Conservation (phyloP, 2,329 filamentous ascomycete species). For the Rasamsonia emersonii region DNA sequence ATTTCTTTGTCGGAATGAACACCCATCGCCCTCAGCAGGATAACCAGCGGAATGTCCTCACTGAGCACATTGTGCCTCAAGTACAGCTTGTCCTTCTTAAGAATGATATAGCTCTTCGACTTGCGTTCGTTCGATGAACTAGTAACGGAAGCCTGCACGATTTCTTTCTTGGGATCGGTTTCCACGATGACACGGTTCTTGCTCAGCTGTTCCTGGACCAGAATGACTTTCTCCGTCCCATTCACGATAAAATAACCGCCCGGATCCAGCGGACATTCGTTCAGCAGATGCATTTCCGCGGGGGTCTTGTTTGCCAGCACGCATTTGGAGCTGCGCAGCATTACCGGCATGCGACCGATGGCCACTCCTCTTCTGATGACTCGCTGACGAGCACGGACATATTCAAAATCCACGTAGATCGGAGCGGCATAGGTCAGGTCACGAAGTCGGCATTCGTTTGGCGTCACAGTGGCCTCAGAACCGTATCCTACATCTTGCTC, state of each 20-base stretch:
- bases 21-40: conserved; percentile 86
- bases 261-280: conserved; percentile 91
- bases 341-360: conserved; percentile 88
- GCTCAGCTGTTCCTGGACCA: conserved; percentile 96
- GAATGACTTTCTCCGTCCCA: conserved; percentile 95
- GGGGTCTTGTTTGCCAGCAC: conserved; percentile 76
- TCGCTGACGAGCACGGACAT: conserved; percentile 72
- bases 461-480: conserved; percentile 56
- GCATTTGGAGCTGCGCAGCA: conserved; percentile 94
- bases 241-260: conserved; percentile 97
- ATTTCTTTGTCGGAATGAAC: conserved; percentile 94
- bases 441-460: conserved; percentile 90
- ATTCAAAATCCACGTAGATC: conserved; percentile 86
- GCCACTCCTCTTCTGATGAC: conserved; percentile 64
- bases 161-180: conserved; percentile 79
- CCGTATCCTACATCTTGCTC: conserved; percentile 47
- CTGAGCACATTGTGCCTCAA: conserved; percentile 88
- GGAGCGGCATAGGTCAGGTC: conserved; percentile 98
- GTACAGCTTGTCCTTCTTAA: conserved; percentile 87
- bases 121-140: conserved; percentile 97
- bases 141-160: conserved; percentile 91
- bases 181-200: conserved; percentile 99
- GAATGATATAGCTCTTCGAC: conserved; percentile 90
- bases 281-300: conserved; percentile 79
- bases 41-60: conserved; percentile 90